A percentile compares a stretch with the other conserved stretches of the same genome.
Conservation (phyloP, 225 moss, liverwort and hornwort genomes). For the Marchantia polymorpha region DNA sequence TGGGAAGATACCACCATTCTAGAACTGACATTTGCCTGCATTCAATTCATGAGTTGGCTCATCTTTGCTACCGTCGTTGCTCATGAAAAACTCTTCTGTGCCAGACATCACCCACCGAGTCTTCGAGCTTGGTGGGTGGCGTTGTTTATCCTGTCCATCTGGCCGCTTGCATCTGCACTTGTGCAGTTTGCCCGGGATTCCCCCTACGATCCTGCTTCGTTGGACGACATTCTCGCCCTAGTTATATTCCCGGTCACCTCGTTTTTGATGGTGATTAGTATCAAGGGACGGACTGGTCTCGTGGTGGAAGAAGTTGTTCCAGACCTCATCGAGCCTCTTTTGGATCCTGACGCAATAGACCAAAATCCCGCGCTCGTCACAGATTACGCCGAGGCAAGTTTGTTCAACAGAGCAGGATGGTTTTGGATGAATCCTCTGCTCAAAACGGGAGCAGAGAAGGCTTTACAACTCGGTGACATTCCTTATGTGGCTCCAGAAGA, state of each 20-base stretch:
- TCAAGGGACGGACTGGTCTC: conserved; percentile 38
- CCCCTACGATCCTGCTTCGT: conserved; percentile 17
- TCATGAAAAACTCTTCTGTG: conserved; percentile 40
- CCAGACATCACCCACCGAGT: conserved; percentile 26
- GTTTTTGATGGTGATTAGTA: conserved; percentile 34
- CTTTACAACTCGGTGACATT: conserved; percentile 35
- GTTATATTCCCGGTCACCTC: conserved; percentile 33
- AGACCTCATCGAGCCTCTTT: conserved; percentile 34
- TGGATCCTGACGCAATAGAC: conserved; percentile 10
- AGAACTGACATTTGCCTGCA: conserved; percentile 24
- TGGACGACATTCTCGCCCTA: conserved; percentile 32
- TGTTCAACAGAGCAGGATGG: conserved; percentile 37
- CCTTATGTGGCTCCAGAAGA: conserved; percentile 36
- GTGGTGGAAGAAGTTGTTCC: conserved; percentile 29
- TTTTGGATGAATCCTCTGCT: conserved; percentile 43
- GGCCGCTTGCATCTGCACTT: conserved; percentile 31
- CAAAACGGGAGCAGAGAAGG: conserved; percentile 23
- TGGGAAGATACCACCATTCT: conserved; percentile 21
- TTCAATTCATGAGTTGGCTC: conserved; percentile 35
- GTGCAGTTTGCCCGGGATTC: conserved; percentile 24
- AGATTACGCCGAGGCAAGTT: conserved; percentile 26
- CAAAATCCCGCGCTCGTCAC: conserved; percentile 18
- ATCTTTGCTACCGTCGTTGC: conserved; percentile 34
- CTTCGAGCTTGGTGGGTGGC: conserved; percentile 42
- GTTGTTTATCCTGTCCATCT: conserved; percentile 28